Base-by-base conservation (phyloP, 1,284 basidiomycete genomes). In the Ganoderma multipileum region DNA sequence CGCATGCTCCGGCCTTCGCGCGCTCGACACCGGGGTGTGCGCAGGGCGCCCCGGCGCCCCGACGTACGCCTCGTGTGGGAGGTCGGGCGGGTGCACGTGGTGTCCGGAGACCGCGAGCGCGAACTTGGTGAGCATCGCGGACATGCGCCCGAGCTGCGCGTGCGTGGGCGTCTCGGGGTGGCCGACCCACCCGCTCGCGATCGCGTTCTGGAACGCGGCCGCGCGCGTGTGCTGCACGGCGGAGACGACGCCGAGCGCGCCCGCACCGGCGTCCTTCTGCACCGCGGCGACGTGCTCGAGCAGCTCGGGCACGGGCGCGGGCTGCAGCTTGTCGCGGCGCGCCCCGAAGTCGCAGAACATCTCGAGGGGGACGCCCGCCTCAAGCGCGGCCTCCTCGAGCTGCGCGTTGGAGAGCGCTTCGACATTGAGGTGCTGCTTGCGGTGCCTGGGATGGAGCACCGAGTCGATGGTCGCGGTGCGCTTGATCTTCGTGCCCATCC, bases 381-480 rank as follows among this genome's bases (percentile, higher is more conserved):
- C 91, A 70, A 89, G 81, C 0, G 90, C 87, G 3, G 90, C 87
- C 28, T 83, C 84, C 69, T 89, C 85, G 2, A 91, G 82, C 76
- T 89, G 83, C 8, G 75, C 75, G 23, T 80, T 81, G 30, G 83
- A 81, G 55, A 92, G 81, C 3, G 83, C 89, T 70, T 87, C 84
- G 47, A 91, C 72, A 75, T 92, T 92, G 12, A 92, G 80, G 67
- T 85, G 85, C 83, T 85, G 83, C 39, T 84, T 81, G 54, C 78
- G 81, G 3, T 78, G 79, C 30, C 80, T 79, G 9, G 33, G 55
- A n/a, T 38, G 55, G 26, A 71, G 70, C n/a, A 73, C 68, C 39
- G 72, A 61, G 28, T 70, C 69, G 61, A 68, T 50, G 18, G 63
- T 66, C 39, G 71, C 66, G 11, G 70, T 47, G 58, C 69, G 70